Percentiles rank a stretch among this genome's conserved stretches.
These are phyloP conservation scores for Stellera chamaejasme DNA, from an alignment of 345 rosid species.

Conservation along the genomic window DNA sequence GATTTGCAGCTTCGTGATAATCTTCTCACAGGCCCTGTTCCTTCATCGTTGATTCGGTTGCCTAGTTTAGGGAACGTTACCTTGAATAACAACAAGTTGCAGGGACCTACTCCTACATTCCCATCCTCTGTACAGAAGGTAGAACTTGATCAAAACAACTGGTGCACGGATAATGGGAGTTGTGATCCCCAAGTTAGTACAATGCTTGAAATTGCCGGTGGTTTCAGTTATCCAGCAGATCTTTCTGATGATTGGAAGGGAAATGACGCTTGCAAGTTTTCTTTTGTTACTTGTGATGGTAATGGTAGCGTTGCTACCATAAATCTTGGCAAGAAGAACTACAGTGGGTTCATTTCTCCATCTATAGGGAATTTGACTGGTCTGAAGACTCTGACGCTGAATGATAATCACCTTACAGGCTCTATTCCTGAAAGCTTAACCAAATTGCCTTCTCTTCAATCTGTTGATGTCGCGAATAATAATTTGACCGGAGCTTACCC, in stretches of 20 bases:
- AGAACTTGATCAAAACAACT: constrained; percentile 24
- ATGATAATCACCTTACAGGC: constrained; percentile 53
- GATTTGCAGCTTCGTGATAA: constrained; percentile 81
- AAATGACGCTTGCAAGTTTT: constrained; percentile 61
- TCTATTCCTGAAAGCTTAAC: constrained; percentile 52
- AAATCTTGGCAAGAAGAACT: constrained; percentile 38
- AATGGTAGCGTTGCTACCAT: constrained; percentile 27
- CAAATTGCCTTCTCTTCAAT: constrained; percentile 30
- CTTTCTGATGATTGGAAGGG: constrained; percentile 69
- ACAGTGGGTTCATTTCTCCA: constrained; percentile 56
- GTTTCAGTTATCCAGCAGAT: constrained; percentile 49
- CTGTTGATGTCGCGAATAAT: constrained; percentile 65
- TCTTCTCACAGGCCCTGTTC: constrained; percentile 54
- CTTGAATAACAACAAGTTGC: constrained; percentile 58
- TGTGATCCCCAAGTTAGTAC: constrained; percentile 55
- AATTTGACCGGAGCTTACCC: constrained; percentile 55
- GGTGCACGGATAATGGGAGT: constrained; percentile 27
- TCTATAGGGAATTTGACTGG: constrained; percentile 44
- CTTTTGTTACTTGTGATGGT: constrained; percentile 44
- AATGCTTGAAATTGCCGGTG: constrained; percentile 56
- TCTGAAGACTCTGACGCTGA: constrained; percentile 42
- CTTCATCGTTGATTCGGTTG: constrained; percentile 30
- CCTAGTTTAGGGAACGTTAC: constrained; percentile 33
- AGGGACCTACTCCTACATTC: constrained; percentile 55
- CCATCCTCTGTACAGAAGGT: constrained; percentile 17